Conservation (phyloP, 345 rosid species). For the Lepidium didymum region DNA sequence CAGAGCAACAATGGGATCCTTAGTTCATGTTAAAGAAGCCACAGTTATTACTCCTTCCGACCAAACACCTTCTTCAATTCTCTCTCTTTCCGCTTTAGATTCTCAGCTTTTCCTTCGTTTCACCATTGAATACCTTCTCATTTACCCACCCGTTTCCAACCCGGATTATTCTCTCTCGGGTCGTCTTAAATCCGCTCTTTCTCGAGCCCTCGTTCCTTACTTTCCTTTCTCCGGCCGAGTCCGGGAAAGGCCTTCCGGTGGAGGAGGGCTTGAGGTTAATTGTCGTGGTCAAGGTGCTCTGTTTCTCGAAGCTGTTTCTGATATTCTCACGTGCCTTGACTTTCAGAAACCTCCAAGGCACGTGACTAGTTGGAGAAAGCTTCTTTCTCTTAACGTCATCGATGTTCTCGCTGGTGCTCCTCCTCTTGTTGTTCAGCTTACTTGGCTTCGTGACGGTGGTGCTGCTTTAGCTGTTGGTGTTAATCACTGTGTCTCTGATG, state of each 20-base stretch:
- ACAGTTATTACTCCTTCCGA: conserved; percentile 48
- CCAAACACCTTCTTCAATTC: conserved; percentile 53
- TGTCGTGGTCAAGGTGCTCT: conserved; percentile 67
- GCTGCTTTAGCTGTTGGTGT: conserved; percentile 62
- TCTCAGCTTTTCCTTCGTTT: conserved; percentile 88
- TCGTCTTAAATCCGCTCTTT: conserved; percentile 54
- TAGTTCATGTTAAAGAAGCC: conserved; percentile 49
- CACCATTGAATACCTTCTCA: conserved; percentile 68
- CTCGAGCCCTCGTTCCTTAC: conserved; percentile 53
- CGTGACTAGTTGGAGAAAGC: conserved; percentile 66
- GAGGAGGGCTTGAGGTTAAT: conserved; percentile 45
- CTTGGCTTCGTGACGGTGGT: conserved; percentile 77
- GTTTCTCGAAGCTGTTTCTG: conserved; percentile 54
- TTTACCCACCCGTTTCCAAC: conserved; percentile 41
- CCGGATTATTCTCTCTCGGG: conserved; percentile 17
- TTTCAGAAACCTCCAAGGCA: conserved; percentile 49
- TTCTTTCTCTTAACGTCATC: conserved; percentile 47
- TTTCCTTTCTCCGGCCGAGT: conserved; percentile 87
- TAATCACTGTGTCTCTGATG: conserved; percentile 72
- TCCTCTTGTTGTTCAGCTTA: conserved; percentile 66
- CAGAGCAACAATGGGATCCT: conserved; percentile 36
- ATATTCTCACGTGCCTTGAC: conserved; percentile 30
- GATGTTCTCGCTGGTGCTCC: conserved; percentile 80
- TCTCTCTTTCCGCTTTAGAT: conserved; percentile 73
- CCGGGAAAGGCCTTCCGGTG: conserved; percentile 36